phyloP scores from a whole-genome alignment of 805 yeast genomes.

The Zygotorulaspora danielsina region DNA sequence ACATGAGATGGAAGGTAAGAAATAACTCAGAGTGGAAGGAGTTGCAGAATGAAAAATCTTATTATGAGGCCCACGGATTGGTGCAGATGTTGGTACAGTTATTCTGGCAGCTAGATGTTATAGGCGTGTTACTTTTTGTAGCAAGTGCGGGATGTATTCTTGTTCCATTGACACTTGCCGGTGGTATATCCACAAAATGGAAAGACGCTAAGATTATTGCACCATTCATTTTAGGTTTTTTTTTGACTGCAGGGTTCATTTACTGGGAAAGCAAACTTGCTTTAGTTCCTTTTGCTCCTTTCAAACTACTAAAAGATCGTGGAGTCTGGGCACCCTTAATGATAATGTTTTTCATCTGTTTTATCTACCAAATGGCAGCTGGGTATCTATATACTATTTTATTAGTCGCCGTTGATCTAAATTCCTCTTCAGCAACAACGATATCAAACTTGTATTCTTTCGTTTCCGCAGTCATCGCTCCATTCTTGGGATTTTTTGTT shows the following conservation, averaged over 20 bases:
- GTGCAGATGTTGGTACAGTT: conserved; percentile 34
- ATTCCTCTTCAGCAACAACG: conserved; percentile 55
- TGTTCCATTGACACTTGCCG: conserved; percentile 67
- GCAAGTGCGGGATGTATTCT: conserved; percentile 56
- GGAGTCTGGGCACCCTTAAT: conserved; percentile 60
- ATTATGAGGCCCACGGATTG: conserved; percentile 17
- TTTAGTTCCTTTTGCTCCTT: conserved; percentile 53
- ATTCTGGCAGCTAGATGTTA: conserved; percentile 59
- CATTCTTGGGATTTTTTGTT: conserved; percentile 52
- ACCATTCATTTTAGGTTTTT: conserved; percentile 55
- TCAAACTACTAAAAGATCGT: conserved; percentile 51
- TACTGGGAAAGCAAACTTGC: conserved; percentile 58
- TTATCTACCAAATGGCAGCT: conserved; percentile 58
- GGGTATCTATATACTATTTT: conserved; percentile 62
- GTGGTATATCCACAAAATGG: conserved; percentile 53
- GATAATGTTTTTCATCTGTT: conserved; percentile 50
- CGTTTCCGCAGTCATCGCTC: conserved; percentile 59
- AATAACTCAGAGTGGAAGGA: conserved; percentile 36
- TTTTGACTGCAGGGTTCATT: conserved; percentile 49
- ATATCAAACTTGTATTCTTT: conserved; percentile 56
- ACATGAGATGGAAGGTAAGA: conserved; percentile 45
- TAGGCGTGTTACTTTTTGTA: conserved; percentile 52
- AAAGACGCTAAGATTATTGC: conserved; percentile 52
- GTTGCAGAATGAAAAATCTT: conserved; percentile 29
- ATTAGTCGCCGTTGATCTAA: conserved; percentile 53